Conservation (phyloP, 2,329 filamentous ascomycete species). For the Magnaporthiopsis incrustans region DNA sequence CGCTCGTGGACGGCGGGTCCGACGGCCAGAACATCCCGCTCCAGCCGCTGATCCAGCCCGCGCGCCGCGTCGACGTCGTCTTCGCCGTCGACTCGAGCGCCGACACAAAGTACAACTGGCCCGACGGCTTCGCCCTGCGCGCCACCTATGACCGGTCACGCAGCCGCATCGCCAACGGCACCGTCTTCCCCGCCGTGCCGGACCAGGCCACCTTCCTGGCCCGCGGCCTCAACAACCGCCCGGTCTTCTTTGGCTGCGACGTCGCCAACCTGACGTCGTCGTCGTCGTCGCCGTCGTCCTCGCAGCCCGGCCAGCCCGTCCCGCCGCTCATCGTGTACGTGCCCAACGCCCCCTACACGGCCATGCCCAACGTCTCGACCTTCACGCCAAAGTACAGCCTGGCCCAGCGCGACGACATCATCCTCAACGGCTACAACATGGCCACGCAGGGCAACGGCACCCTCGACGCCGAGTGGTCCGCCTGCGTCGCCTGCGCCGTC, state of each 20-base stretch:
- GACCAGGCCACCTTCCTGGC: slow-evolving; percentile 47
- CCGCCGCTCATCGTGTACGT: slow-evolving; percentile 52
- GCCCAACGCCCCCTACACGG: slow-evolving; percentile 75
- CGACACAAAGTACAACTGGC: slow-evolving; percentile 50
- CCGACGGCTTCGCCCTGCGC: slow-evolving; percentile 51
- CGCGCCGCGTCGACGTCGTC: slow-evolving; percentile 51
- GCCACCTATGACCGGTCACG: slow-evolving; percentile 49
- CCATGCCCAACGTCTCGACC: slow-evolving; percentile 71
- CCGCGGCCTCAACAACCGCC: slow-evolving; percentile 48
- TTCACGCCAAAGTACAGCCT: slow-evolving; percentile 59
- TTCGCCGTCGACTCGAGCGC: slow-evolving; percentile 58
- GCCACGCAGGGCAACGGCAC: slow-evolving; percentile 79
- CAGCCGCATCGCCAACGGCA: slow-evolving; percentile 39
- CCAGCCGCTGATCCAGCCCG: slow-evolving; percentile 40
- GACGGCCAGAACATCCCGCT: slow-evolving; percentile 43
- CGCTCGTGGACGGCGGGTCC: slow-evolving; percentile 42
- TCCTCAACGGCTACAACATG: slow-evolving; percentile 77
- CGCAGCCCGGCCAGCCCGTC: slow-evolving; percentile 10
- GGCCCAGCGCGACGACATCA: slow-evolving; percentile 65
- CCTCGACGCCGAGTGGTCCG: slow-evolving; percentile 64
- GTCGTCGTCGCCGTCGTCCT: slow-evolving; percentile 2
- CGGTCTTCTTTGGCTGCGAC: slow-evolving; percentile 58
- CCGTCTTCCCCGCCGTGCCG: slow-evolving; percentile 51
- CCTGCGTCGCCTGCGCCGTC: slow-evolving; percentile 83
- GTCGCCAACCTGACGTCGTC: slow-evolving; percentile 20